Conservation (phyloP, 805 yeast species). For the Suhomyces pyralidae region DNA sequence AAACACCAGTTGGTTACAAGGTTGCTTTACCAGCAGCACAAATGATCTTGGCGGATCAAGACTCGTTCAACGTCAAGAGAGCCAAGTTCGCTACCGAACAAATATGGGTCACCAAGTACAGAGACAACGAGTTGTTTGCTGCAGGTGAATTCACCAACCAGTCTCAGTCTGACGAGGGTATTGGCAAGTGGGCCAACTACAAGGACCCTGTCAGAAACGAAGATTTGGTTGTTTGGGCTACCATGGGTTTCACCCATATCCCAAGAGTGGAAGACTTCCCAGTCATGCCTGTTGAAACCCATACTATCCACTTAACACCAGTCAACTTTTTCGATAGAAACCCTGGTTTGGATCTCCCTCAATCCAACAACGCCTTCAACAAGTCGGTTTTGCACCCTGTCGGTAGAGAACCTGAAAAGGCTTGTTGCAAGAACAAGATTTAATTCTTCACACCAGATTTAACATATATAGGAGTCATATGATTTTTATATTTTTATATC, state of each 20-base stretch:
- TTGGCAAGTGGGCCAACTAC: constrained; percentile 69
- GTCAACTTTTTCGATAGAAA: constrained; percentile 72
- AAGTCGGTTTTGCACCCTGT: constrained; percentile 47
- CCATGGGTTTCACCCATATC: constrained; percentile 76
- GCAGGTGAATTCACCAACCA: constrained; percentile 89
- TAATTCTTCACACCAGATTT: constrained; percentile 7
- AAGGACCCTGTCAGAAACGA: constrained; percentile 67
- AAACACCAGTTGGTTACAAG: constrained; percentile 75
- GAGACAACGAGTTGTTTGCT: constrained; percentile 68
- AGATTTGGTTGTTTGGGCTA: constrained; percentile 77
- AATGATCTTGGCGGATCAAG: constrained; percentile 64
- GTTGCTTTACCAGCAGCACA: constrained; percentile 71
- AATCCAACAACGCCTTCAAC: constrained; percentile 64
- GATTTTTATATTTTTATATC: background rate
- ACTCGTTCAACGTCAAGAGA: constrained; percentile 64
- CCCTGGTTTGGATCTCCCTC: constrained; percentile 78
- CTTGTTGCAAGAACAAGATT: constrained; percentile 39
- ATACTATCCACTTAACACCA: constrained; percentile 62
- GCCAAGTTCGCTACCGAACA: constrained; percentile 76
- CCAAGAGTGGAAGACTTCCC: constrained; percentile 88
- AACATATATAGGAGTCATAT: background rate
- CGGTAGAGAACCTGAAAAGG: constrained; percentile 19
- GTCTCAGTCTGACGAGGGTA: constrained; percentile 66
- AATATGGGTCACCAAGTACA: constrained; percentile 77
- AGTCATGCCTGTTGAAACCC: constrained; percentile 82